These are phyloP conservation scores for Misopates orontium DNA, from an alignment of 257 asterid species.

Conservation along the genomic window DNA sequence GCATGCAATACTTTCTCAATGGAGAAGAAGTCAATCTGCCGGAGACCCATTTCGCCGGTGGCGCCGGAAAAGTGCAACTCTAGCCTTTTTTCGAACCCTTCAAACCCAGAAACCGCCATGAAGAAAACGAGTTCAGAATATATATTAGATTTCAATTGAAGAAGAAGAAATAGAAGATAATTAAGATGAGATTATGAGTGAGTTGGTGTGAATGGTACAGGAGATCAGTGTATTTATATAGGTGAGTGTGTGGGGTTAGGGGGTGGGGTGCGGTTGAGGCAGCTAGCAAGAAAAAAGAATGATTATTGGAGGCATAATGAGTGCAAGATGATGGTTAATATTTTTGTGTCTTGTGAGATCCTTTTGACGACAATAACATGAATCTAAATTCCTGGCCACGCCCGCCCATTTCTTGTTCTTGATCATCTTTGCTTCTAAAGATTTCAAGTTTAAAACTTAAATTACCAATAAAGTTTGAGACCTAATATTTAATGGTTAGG, in stretches of 20 bases:
- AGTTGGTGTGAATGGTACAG: slow-evolving; percentile 57
- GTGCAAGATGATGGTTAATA: slow-evolving; percentile 70
- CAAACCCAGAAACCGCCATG: slow-evolving; percentile 95
- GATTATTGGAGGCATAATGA: slow-evolving; percentile 78
- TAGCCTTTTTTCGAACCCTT: slow-evolving; percentile 89
- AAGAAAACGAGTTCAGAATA: not conserved
- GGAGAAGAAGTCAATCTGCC: slow-evolving; percentile 53
- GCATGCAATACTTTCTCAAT: slow-evolving; percentile 70
- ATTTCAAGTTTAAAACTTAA: not conserved
- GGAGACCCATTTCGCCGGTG: slow-evolving; percentile 55
- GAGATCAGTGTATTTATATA: slow-evolving; percentile 57
- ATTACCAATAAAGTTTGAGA: not conserved
- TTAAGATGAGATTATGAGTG: not conserved
- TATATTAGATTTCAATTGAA: not conserved
- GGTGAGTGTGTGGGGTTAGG: slow-evolving; percentile 5
- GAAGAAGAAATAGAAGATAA: too few species aligned
- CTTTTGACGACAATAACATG: slow-evolving; percentile 53
- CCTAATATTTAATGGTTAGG: too few species aligned
- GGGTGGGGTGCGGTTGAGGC: slow-evolving; percentile 13
- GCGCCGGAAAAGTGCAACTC: slow-evolving; percentile 80
- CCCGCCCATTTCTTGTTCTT: slow-evolving; percentile 29
- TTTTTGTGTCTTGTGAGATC: slow-evolving; percentile 43
- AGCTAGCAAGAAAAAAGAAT: slow-evolving; percentile 63
- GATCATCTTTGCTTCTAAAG: not conserved
- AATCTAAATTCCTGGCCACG: slow-evolving; percentile 52